These are phyloP conservation scores for Chlorella ohadii DNA, from an alignment of 139 green algal species.

Conservation along the genomic window DNA sequence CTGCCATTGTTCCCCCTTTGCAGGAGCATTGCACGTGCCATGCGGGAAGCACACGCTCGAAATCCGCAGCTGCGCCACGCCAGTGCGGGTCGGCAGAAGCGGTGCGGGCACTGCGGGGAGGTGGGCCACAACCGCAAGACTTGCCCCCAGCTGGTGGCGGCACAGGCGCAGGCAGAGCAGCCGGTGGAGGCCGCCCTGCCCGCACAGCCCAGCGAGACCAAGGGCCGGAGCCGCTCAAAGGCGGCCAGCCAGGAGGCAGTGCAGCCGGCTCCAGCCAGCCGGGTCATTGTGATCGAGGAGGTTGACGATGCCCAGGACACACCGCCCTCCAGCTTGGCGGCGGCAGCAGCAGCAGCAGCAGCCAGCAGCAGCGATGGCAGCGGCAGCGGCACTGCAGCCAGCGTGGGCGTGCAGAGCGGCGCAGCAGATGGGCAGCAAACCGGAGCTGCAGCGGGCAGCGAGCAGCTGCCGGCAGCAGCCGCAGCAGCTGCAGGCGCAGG, in stretches of 20 bases:
- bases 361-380: background rate
- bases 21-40: conserved; percentile 27
- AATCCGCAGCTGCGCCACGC: conserved; percentile 37
- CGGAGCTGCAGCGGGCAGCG: too few relatives aligned
- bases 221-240: background rate
- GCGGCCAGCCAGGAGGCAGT: background rate
- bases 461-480: background rate
- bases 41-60: conserved; percentile 26
- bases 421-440: too few relatives aligned
- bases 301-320: background rate
- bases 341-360: background rate
- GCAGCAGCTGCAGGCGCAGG: background rate
- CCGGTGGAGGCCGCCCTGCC: background rate
- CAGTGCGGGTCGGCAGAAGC: conserved; percentile 34
- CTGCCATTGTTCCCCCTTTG: too few relatives aligned
- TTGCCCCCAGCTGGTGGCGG: conserved; percentile 40
- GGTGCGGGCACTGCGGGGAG: conserved; percentile 33
- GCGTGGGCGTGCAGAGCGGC: too few relatives aligned
- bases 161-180: conserved; percentile 3
- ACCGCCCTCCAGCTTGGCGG: background rate
- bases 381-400: background rate
- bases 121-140: conserved; percentile 43
- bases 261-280: background rate
- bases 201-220: background rate
- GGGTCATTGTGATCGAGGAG: conserved; percentile 31